Evolutionary conservation across 352 stramenopile genomes (phyloP).

Genomic region (Globisporangium radiosum): DNA sequence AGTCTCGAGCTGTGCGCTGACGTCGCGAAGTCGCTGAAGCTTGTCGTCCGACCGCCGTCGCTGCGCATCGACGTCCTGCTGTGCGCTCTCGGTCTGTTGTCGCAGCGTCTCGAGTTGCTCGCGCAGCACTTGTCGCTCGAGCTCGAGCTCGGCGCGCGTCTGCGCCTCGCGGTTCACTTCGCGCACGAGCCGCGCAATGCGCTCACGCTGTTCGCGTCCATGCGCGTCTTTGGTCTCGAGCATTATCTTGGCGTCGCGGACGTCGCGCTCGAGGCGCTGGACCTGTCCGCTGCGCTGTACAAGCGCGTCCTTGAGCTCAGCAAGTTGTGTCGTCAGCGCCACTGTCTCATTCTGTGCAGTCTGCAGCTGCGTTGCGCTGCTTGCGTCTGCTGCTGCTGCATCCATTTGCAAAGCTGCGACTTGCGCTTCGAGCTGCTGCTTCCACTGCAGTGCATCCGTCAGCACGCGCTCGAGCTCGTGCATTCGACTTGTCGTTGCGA

Average conservation of each 20-base stretch:
- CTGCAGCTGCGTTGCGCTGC: constrained; percentile 7
- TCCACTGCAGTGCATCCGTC: constrained; percentile 44
- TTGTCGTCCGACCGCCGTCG: constrained; percentile 29
- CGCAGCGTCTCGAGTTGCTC: constrained; percentile 39
- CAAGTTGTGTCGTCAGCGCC: constrained; percentile 32
- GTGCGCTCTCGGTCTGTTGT: constrained; percentile 23
- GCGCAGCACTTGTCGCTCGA: constrained; percentile 36
- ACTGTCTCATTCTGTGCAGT: constrained; percentile 22
- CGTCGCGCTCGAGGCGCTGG: constrained; percentile 35
- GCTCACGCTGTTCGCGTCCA: constrained; percentile 41
- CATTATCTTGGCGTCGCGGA: constrained; percentile 30
- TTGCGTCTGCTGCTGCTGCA: constrained; percentile 2
- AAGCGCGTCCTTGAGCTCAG: constrained; percentile 37
- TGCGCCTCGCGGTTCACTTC: constrained; percentile 49
- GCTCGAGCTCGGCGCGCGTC: constrained; percentile 30
- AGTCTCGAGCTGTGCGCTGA: constrained; percentile 25
- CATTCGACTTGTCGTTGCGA: constrained; percentile 44
- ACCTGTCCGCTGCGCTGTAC: constrained; percentile 20
- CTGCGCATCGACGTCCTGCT: constrained; percentile 35
- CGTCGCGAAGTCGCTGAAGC: constrained; percentile 19
- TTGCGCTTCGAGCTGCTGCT: constrained; percentile 38
- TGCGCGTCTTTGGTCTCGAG: constrained; percentile 28
- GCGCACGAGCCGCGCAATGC: constrained; percentile 42
- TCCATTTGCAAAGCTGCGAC: constrained; percentile 10
- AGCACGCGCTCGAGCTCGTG: constrained; percentile 54